phyloP scores from a whole-genome alignment of 78 protist genomes.

The slime mould (Dictyostelium discoideum) region DNA sequence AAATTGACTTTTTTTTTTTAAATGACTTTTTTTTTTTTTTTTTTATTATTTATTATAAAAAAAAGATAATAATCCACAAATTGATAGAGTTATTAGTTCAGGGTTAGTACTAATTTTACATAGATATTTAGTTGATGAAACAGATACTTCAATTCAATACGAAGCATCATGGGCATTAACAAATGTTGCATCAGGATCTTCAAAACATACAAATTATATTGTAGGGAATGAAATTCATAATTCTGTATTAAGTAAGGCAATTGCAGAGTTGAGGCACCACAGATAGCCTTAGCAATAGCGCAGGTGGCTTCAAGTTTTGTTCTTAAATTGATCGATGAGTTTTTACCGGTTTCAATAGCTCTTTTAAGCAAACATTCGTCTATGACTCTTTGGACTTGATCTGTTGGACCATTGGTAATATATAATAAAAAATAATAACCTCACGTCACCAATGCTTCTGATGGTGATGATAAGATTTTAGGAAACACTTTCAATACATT shows the following conservation, averaged over 20 bases:
- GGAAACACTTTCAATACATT: neutral
- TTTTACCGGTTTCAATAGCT: neutral
- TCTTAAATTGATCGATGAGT: neutral
- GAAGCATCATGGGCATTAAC: constrained; percentile 21
- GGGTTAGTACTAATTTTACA: constrained; percentile 31
- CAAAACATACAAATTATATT: neutral
- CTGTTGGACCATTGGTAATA: neutral
- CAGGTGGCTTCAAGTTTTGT: neutral
- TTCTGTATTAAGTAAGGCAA: neutral
- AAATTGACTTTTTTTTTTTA: too few species aligned
- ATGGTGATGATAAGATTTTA: neutral
- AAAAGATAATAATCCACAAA: neutral
- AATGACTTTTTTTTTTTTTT: too few species aligned
- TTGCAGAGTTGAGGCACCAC: neutral
- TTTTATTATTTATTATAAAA: neutral
- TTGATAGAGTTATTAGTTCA: neutral
- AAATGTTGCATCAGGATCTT: neutral
- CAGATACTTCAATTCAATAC: neutral
- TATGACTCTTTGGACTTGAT: neutral
- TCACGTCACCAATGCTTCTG: neutral
- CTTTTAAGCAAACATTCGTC: neutral
- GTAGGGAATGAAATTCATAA: neutral
- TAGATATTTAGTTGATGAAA: neutral
- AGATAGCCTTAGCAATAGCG: neutral
- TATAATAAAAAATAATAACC: neutral